Base-by-base conservation (phyloP, 176 grass and related monocot genomes). In the Miscanthus lutarioriparius region DNA sequence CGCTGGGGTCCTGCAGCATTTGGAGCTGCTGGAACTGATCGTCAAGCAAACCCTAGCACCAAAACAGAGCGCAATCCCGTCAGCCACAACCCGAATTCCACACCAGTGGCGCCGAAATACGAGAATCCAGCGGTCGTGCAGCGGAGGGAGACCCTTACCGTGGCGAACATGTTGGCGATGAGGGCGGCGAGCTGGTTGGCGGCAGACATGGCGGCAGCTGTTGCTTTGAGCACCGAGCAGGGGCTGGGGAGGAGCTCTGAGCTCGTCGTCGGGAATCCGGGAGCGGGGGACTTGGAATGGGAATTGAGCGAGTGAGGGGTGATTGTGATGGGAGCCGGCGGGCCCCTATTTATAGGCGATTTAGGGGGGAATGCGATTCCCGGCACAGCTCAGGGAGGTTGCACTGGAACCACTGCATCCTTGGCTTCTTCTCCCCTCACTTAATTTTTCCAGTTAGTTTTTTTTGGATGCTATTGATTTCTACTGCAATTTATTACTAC, bases 1-100 rank as follows among this genome's bases (percentile, higher is more conserved):
- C 45, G 65, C 51, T 83, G 2, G 14, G 47, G 26, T 92, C 88
- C 72, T 91, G 86, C 13, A 94, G 83, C n/a, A 70, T 72, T 78
- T 89, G 86, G n/a, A 97, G 77, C 86, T 92, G 81, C 64, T 76
- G 72, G 40, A 94, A 97, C 64, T 94, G 88, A 20, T 89, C 87
- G 64, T 92, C 88, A 75, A 97, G 63, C 80, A 91, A 89, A 64
- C 88, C 95, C 95, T 97, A 85, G 10, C 53, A 83, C 25, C 33
- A 59, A 4, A 23, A 11, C 17, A 82, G 58, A n/a, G 9, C 25
- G 37, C 49, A 75, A 41, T 54, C 41, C 36, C 17, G 1, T 83
- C 76, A 41, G 48, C 30, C 76, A 80, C 53, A 11, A 5, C 7
- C 32, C 70, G 40, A 89, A 80, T 41, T 62, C 76, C 58, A 33